phyloP scores from a whole-genome alignment of 164 flowering plant species.

The Nelumbo lutea region DNA sequence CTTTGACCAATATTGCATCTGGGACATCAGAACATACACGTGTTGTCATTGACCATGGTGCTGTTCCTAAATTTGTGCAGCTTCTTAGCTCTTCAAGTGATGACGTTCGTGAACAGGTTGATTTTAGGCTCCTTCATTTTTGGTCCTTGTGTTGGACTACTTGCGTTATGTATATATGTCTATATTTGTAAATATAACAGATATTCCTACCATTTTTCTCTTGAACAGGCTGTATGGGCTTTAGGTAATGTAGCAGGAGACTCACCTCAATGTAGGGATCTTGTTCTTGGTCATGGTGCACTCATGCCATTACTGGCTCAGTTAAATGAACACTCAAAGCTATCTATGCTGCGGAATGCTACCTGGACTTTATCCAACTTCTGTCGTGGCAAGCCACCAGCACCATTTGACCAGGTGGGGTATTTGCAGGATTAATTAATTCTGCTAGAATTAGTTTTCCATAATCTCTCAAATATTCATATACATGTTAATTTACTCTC shows the following conservation, averaged over 20 bases:
- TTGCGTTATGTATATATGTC: background rate
- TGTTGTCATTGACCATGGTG: slow-evolving; percentile 18
- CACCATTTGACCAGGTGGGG: slow-evolving; percentile 23
- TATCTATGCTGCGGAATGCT: slow-evolving; percentile 25
- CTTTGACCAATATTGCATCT: slow-evolving; percentile 38
- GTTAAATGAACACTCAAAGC: slow-evolving; percentile 7
- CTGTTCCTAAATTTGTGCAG: slow-evolving; percentile 14
- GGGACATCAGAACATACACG: slow-evolving; percentile 17
- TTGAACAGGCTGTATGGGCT: slow-evolving; percentile 62
- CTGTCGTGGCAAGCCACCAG: slow-evolving; percentile 23
- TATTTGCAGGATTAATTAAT: background rate
- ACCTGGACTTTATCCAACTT: slow-evolving; percentile 29
- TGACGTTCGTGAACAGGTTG: slow-evolving; percentile 20
- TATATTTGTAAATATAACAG: background rate
- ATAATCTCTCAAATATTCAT: background rate
- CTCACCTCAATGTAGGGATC: slow-evolving; percentile 62
- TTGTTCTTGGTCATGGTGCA: slow-evolving; percentile 55
- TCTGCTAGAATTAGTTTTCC: background rate
- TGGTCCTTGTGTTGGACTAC: background rate
- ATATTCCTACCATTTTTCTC: background rate
- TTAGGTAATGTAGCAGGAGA: slow-evolving; percentile 74
- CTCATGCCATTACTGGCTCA: slow-evolving; percentile 47
- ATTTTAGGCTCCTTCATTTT: background rate
- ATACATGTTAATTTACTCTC: background rate
- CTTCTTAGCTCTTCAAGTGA: slow-evolving; percentile 18